Evolutionary conservation across 1,284 basidiomycete species (phyloP).

Genomic region (Singerocomus rubriflavus): DNA sequence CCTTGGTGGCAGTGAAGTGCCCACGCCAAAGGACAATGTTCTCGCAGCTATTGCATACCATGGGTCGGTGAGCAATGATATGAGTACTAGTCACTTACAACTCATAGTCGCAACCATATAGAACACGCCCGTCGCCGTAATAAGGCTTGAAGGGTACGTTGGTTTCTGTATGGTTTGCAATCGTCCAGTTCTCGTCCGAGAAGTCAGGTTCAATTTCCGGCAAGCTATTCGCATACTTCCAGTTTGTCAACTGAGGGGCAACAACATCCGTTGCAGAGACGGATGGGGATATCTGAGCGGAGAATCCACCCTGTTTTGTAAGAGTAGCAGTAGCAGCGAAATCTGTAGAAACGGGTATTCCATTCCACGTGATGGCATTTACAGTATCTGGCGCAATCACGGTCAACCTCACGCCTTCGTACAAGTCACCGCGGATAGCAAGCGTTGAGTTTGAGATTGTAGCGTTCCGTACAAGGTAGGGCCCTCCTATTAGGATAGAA

Average conservation of each 20-base stretch:
- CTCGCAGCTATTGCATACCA: conserved; percentile 57
- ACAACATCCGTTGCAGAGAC: conserved; percentile 14
- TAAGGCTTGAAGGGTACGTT: conserved; percentile 64
- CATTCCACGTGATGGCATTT: conserved; percentile 67
- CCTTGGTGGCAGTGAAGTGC: conserved; percentile 62
- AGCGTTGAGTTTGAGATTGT: conserved; percentile 40
- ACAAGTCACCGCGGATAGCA: conserved; percentile 47
- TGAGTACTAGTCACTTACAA: conserved; percentile 51
- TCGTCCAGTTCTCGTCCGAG: conserved; percentile 59
- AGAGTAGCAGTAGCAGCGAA: conserved; percentile 28
- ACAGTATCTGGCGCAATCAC: conserved; percentile 49
- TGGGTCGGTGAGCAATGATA: not conserved
- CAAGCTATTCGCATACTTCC: conserved; percentile 70
- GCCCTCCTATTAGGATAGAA: conserved; percentile 51
- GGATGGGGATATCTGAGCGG: conserved; percentile 29
- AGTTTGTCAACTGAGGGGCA: conserved; percentile 46
- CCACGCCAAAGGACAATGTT: conserved; percentile 79
- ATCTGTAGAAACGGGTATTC: conserved; percentile 42
- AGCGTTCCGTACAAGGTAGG: conserved; percentile 54
- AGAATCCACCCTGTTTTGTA: conserved; percentile 40
- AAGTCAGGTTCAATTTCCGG: conserved; percentile 60
- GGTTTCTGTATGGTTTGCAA: conserved; percentile 66
- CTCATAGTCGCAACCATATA: conserved; percentile 81
- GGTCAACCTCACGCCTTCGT: conserved; percentile 39
- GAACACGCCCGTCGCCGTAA: conserved; percentile 68